phyloP scores from a whole-genome alignment of 2,329 filamentous ascomycete genomes.

The Aspergillus hortae region DNA sequence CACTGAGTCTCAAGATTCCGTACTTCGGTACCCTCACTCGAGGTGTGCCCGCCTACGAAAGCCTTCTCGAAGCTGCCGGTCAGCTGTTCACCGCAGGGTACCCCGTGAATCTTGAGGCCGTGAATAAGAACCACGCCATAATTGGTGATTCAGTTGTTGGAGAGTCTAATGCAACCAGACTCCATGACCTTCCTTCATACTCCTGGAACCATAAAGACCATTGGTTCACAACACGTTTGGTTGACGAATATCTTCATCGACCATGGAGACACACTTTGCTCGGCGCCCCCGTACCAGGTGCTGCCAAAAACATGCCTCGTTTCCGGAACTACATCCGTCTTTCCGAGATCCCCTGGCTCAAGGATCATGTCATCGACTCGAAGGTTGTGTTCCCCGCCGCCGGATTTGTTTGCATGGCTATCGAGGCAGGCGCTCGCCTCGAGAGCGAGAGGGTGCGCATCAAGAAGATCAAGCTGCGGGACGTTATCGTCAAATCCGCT shows the following conservation, averaged over 20 bases:
- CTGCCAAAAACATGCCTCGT: background rate
- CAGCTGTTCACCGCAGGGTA: background rate
- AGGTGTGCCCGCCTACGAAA: background rate
- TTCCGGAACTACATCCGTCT: background rate
- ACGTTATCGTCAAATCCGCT: background rate
- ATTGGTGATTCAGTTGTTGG: background rate
- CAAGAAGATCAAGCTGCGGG: background rate
- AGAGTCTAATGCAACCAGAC: background rate
- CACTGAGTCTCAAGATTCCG: background rate
- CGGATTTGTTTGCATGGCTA: constrained; percentile 1
- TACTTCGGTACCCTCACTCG: background rate
- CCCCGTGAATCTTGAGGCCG: background rate
- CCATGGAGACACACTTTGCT: background rate
- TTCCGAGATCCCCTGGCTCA: constrained; percentile 4
- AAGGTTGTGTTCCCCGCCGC: constrained; percentile 2
- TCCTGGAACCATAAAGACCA: constrained; percentile 1
- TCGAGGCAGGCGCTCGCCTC: constrained; percentile 1
- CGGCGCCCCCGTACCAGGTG: background rate
- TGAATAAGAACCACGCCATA: background rate
- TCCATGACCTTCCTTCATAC: background rate
- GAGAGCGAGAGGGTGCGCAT: background rate
- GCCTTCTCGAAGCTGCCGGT: background rate
- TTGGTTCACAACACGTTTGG: background rate
- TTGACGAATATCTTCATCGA: background rate
- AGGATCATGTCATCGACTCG: constrained; percentile 3